Evolutionary conservation across 1,139 yeast genomes (phyloP).

Genomic region (Maudiozyma humilis): DNA sequence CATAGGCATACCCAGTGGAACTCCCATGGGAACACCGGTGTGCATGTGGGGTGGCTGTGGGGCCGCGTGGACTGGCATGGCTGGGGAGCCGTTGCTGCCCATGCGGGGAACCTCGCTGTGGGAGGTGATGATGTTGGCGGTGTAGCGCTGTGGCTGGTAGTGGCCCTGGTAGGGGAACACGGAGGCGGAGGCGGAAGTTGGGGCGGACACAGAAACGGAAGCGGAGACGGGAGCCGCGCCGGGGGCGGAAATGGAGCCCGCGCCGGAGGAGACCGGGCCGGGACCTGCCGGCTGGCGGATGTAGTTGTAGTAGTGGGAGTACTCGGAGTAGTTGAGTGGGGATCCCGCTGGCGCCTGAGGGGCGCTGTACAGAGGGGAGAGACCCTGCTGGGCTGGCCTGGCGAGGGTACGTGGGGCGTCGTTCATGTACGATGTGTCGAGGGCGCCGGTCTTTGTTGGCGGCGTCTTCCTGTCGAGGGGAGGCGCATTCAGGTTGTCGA

Average conservation of each 20-base stretch:
- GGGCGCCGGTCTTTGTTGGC: neutral
- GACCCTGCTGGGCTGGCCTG: neutral
- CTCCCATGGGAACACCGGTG: neutral
- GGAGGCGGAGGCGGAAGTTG: neutral
- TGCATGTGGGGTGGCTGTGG: neutral
- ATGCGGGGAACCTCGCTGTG: slow-evolving; percentile 2
- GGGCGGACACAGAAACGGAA: neutral
- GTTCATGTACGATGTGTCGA: neutral
- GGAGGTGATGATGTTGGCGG: slow-evolving; percentile 4
- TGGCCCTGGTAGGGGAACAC: slow-evolving; percentile 1
- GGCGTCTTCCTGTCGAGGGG: slow-evolving; percentile 2
- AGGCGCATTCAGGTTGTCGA: slow-evolving; percentile 8
- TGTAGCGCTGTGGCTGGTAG: slow-evolving; percentile 6
- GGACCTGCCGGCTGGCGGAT: slow-evolving; percentile 3
- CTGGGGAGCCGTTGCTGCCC: neutral
- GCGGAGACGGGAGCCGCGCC: neutral
- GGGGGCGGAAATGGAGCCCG: neutral
- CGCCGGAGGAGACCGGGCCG: too few species aligned
- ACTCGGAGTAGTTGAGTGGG: slow-evolving; percentile 1
- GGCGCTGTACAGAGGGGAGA: neutral
- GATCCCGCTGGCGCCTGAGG: too few species aligned
- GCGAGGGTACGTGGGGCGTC: neutral
- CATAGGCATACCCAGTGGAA: neutral
- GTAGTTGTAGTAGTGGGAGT: slow-evolving; percentile 5
- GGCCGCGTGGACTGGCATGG: neutral